A percentile compares a stretch with the other conserved stretches of the same genome.
These are phyloP conservation scores for Tricholoma bakamatsutake DNA, from an alignment of 768 basidiomycete genomes.

Conservation along the genomic window DNA sequence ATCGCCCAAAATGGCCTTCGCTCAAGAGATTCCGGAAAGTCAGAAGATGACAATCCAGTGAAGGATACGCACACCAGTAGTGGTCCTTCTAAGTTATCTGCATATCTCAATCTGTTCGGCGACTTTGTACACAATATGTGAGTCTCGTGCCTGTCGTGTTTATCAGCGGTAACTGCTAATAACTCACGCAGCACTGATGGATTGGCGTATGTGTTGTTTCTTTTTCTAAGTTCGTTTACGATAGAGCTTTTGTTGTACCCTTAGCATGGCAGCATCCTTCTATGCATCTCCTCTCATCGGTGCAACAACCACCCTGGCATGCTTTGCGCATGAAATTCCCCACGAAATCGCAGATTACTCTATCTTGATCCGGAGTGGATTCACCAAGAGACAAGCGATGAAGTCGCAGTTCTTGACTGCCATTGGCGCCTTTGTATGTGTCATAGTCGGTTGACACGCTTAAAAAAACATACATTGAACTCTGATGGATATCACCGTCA, in stretches of 20 bases:
- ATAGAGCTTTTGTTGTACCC: background rate
- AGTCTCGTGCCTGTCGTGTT: slow-evolving; percentile 18
- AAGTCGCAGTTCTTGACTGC: slow-evolving; percentile 90
- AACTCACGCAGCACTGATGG: slow-evolving; percentile 71
- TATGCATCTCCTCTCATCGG: slow-evolving; percentile 93
- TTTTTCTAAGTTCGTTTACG: background rate
- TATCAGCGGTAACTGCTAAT: slow-evolving; percentile 10
- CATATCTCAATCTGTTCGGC: slow-evolving; percentile 89
- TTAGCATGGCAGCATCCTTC: slow-evolving; percentile 92
- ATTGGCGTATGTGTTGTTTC: slow-evolving; percentile 50
- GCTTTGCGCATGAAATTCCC: slow-evolving; percentile 93
- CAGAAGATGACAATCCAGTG: slow-evolving; percentile 14
- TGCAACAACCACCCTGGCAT: slow-evolving; percentile 91
- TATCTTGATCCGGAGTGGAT: slow-evolving; percentile 86
- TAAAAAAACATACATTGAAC: slow-evolving; percentile 3
- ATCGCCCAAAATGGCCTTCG: slow-evolving; percentile 43
- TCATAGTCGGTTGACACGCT: slow-evolving; percentile 13
- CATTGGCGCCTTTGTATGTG: slow-evolving; percentile 83
- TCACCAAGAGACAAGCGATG: slow-evolving; percentile 90
- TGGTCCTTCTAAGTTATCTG: slow-evolving; percentile 78
- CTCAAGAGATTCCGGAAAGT: slow-evolving; percentile 34
- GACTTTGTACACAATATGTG: slow-evolving; percentile 95
- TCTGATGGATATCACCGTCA: slow-evolving; percentile 10
- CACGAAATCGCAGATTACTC: slow-evolving; percentile 98
- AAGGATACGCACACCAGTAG: slow-evolving; percentile 26